phyloP scores from a whole-genome alignment of 257 asterid species.

The Nicotiana attenuata region DNA sequence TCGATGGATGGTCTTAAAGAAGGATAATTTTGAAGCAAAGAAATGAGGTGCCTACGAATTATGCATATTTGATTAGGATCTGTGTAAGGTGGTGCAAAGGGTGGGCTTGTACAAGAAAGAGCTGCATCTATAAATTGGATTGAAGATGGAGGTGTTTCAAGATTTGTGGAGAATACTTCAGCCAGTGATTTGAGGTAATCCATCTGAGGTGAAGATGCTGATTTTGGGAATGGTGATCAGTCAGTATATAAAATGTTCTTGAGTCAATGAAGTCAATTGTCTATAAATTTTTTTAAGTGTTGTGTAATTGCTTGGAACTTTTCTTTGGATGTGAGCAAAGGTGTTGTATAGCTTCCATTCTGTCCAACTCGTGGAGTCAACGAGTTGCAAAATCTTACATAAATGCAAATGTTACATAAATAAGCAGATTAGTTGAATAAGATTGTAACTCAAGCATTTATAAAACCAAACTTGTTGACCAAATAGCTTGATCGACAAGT shows the following conservation, averaged over 20 bases:
- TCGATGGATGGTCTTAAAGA: conserved; percentile 41
- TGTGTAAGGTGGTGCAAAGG: conserved; percentile 38
- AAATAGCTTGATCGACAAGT: neutral
- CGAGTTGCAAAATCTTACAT: neutral
- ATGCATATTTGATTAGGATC: conserved; percentile 68
- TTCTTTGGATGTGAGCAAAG: neutral
- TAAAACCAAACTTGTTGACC: neutral
- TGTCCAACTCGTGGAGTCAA: neutral
- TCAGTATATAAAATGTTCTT: neutral
- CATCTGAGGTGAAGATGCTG: conserved; percentile 3
- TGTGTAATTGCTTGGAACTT: conserved; percentile 18
- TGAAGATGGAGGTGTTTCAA: conserved; percentile 24
- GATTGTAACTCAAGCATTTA: neutral
- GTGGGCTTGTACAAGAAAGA: conserved; percentile 39
- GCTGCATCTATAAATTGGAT: conserved; percentile 52
- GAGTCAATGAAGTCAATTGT: conserved; percentile 15
- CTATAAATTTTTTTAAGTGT: conserved; percentile 9
- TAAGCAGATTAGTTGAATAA: conserved; percentile 5
- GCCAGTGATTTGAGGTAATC: conserved; percentile 11
- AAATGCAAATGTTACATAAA: neutral
- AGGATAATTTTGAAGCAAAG: conserved; percentile 47
- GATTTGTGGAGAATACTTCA: conserved; percentile 7
- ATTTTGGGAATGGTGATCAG: neutral
- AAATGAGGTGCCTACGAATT: conserved; percentile 47
- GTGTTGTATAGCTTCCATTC: neutral